Conservation (phyloP, 139 green algal species). For the Coccomyxa sp. region DNA sequence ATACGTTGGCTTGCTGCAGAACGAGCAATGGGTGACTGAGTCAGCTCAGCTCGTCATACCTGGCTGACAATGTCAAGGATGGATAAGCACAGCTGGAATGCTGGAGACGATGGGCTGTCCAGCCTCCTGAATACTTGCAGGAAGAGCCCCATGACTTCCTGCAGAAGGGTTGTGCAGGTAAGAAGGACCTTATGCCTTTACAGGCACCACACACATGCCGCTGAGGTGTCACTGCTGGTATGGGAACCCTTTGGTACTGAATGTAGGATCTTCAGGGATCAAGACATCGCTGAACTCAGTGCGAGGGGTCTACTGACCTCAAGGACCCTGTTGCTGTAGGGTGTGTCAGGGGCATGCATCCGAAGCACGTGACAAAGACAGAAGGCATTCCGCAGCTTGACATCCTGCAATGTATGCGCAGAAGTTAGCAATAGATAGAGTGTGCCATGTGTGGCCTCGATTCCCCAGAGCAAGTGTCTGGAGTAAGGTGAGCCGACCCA, state of each 20-base stretch:
- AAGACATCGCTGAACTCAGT: too few species aligned
- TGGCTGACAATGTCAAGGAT: slow-evolving; percentile 50
- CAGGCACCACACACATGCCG: not conserved
- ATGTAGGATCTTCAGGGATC: too few species aligned
- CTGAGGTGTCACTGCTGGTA: not conserved
- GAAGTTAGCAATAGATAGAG: too few species aligned
- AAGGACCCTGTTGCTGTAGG: slow-evolving; percentile 25
- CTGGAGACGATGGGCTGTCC: slow-evolving; percentile 28
- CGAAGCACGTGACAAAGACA: slow-evolving; percentile 53
- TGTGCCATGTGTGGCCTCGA: too few species aligned
- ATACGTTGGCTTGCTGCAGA: too few species aligned
- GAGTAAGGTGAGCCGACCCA: too few species aligned
- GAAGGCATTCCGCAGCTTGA: slow-evolving; percentile 39
- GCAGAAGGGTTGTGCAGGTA: not conserved
- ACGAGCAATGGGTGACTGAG: not conserved
- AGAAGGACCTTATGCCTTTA: not conserved
- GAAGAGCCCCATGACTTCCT: slow-evolving; percentile 56
- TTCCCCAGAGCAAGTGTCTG: too few species aligned
- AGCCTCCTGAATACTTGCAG: slow-evolving; percentile 42
- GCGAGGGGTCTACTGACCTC: too few species aligned
- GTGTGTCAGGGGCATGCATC: slow-evolving; percentile 55
- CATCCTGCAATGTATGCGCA: too few species aligned
- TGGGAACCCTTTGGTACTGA: too few species aligned
- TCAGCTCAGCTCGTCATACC: slow-evolving; percentile 16
- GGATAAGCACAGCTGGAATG: slow-evolving; percentile 47